These are phyloP conservation scores for Scytalidium lignicola DNA, from an alignment of 2,329 filamentous ascomycete species.

Conservation along the genomic window DNA sequence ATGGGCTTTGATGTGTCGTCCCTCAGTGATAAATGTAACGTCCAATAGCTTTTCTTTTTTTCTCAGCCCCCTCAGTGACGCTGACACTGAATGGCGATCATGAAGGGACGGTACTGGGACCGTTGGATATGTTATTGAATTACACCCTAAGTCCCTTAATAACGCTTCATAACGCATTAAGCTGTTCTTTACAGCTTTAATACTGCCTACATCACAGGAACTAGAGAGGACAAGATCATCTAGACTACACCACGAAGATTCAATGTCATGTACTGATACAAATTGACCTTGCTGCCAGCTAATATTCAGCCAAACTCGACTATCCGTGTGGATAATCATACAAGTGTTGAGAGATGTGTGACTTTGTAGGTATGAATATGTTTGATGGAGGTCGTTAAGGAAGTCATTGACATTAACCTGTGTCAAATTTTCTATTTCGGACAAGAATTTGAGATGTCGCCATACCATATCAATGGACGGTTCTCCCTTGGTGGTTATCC, in stretches of 20 bases:
- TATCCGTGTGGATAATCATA: slow-evolving; percentile 4
- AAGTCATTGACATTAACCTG: slow-evolving; percentile 10
- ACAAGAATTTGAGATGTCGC: slow-evolving; percentile 17
- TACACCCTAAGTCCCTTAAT: slow-evolving; percentile 15
- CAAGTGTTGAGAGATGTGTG: background rate
- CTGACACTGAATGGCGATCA: slow-evolving; percentile 1
- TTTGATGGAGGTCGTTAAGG: slow-evolving; percentile 12
- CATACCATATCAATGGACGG: slow-evolving; percentile 13
- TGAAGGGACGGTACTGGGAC: slow-evolving; percentile 4
- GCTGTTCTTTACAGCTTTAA: slow-evolving; percentile 15
- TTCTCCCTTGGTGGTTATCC: slow-evolving; percentile 1
- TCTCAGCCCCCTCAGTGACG: slow-evolving; percentile 8
- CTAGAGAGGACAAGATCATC: slow-evolving; percentile 17
- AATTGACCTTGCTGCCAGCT: background rate
- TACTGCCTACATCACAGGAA: slow-evolving; percentile 16
- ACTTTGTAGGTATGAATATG: slow-evolving; percentile 19
- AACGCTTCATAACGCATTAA: slow-evolving; percentile 19
- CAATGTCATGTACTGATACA: slow-evolving; percentile 10
- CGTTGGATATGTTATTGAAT: slow-evolving; percentile 16
- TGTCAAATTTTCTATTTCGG: slow-evolving; percentile 6
- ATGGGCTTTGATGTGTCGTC: slow-evolving; percentile 14
- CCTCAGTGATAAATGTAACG: slow-evolving; percentile 13
- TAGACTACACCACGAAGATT: slow-evolving; percentile 14
- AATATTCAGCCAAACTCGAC: slow-evolving; percentile 18
- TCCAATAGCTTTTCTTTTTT: slow-evolving; percentile 11